Base-by-base conservation (phyloP, 2,329 filamentous ascomycete species). In the Diaporthe ampelina region DNA sequence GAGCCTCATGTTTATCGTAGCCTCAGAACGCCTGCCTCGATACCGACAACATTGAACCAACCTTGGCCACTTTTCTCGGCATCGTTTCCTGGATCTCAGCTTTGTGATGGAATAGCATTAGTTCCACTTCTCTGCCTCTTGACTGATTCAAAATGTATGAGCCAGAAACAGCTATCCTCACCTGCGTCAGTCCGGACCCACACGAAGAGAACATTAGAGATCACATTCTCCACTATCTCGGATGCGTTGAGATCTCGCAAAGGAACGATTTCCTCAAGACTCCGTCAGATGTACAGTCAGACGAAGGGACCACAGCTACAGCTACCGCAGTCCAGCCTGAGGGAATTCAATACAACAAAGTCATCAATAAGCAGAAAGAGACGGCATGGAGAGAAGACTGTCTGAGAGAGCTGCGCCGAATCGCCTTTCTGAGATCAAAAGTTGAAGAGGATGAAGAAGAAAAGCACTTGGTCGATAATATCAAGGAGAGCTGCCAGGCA, bases 351-450 rank as follows among this genome's bases (percentile, higher is more conserved):
- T n/a, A n/a, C n/a, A 21, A 8, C 43, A 45, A 1, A 45, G 19
- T 3, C 17, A 45, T 21, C 19, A 19, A 45, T 13, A 9, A 19
- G 17, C 8, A 7, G n/a, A 11, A n/a, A n/a, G n/a, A n/a, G n/a
- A n/a, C n/a, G n/a, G 35, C 13, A 19, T 59, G 57, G 57, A 59
- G 35, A 59, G n/a, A 59, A 24, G 35, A 59, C n/a, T 59, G 57
- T 3, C 13, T 10, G 0, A 59, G 57, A 15, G 57, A 59, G 35
- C 35, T 59, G 15, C 21, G 57, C 6, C 21, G 57, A 1, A 59
- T 59, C 21, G 57, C 21, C 35, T 59, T 40, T 40, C n/a, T 40
- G 35, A n/a, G 57, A 6, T 24, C 21, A 11, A n/a, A 59, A n/a
- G 6, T 59, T 2, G 6, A 26, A 10, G 8, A 24, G 3, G 57